phyloP scores from a whole-genome alignment of 169 alveolate genomes.

The Plasmodium knowlesi region DNA sequence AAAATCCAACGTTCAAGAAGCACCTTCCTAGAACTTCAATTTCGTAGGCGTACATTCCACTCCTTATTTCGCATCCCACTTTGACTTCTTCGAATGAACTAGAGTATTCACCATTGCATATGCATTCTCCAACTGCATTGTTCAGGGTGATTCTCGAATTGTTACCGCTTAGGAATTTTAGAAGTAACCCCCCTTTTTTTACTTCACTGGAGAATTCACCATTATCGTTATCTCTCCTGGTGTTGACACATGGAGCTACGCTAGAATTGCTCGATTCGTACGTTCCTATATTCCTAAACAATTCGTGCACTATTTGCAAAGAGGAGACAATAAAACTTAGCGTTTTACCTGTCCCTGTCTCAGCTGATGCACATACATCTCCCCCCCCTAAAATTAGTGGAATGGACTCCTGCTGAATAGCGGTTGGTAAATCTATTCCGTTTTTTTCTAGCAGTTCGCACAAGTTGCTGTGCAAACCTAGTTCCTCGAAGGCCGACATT shows the following conservation, averaged over 20 bases:
- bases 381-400: slow-evolving; percentile 83
- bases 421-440: slow-evolving; percentile 82
- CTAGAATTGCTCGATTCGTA: background rate
- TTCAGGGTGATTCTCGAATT: slow-evolving; percentile 16
- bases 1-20: slow-evolving; percentile 60
- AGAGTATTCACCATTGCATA: background rate
- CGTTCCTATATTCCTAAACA: slow-evolving; percentile 56
- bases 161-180: slow-evolving; percentile 1
- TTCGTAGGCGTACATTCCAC: slow-evolving; percentile 63
- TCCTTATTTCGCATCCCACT: slow-evolving; percentile 58
- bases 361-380: slow-evolving; percentile 75
- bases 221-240: background rate
- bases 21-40: slow-evolving; percentile 27
- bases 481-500: slow-evolving; percentile 70
- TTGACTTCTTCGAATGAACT: slow-evolving; percentile 33
- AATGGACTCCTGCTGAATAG: slow-evolving; percentile 88
- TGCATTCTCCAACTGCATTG: slow-evolving; percentile 33
- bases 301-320: slow-evolving; percentile 67
- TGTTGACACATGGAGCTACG: background rate
- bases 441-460: slow-evolving; percentile 66
- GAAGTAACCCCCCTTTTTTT: background rate
- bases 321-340: slow-evolving; percentile 64
- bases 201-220: background rate
- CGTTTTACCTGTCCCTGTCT: slow-evolving; percentile 74
- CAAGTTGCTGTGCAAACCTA: slow-evolving; percentile 43